Percentiles rank a stretch among this genome's conserved stretches.
These are phyloP conservation scores for Nevesoporus exiguus DNA, from an alignment of 768 basidiomycete species.

Conservation along the genomic window DNA sequence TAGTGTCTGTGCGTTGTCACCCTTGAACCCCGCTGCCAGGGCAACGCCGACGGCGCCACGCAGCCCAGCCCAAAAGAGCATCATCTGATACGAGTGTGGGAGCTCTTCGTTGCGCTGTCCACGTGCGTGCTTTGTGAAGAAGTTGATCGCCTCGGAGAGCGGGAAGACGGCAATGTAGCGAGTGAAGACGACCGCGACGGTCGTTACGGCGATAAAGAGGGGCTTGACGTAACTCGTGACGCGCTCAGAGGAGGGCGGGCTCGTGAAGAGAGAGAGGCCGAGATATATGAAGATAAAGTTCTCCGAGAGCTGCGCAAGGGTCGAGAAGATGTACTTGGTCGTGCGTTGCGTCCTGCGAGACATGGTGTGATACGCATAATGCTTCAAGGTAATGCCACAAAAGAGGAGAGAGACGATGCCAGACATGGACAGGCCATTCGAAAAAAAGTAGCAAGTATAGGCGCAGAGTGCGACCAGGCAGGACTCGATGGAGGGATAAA, in stretches of 20 bases:
- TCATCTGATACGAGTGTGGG: slow-evolving; percentile 98
- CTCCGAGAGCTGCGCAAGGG: slow-evolving; percentile 91
- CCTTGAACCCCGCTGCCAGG: slow-evolving; percentile 92
- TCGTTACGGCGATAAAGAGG: slow-evolving; percentile 88
- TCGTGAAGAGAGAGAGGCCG: slow-evolving; percentile 94
- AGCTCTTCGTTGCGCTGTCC: slow-evolving; percentile 88
- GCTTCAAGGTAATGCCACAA: slow-evolving; percentile 98
- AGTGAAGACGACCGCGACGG: slow-evolving; percentile 89
- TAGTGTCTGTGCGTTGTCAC: slow-evolving; percentile 87
- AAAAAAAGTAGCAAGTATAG: slow-evolving; percentile 98
- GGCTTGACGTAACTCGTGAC: slow-evolving; percentile 90
- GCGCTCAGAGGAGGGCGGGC: slow-evolving; percentile 69
- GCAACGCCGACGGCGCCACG: slow-evolving; percentile 98
- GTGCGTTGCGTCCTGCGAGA: slow-evolving; percentile 90
- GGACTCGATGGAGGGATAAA: slow-evolving; percentile 94
- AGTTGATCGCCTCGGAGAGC: slow-evolving; percentile 90
- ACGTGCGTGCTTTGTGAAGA: slow-evolving; percentile 79
- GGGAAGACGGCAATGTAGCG: slow-evolving; percentile 97
- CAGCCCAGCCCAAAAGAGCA: slow-evolving; percentile 98
- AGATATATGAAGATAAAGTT: slow-evolving; percentile 99
- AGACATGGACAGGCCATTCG: slow-evolving; percentile 91
- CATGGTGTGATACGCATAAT: slow-evolving; percentile 99
- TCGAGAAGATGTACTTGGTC: slow-evolving; percentile 93
- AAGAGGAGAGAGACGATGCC: slow-evolving; percentile 97
- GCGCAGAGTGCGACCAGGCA: slow-evolving; percentile 93